Conservation (phyloP, 2,329 filamentous ascomycete genomes). For the Bipolaris oryzae region DNA sequence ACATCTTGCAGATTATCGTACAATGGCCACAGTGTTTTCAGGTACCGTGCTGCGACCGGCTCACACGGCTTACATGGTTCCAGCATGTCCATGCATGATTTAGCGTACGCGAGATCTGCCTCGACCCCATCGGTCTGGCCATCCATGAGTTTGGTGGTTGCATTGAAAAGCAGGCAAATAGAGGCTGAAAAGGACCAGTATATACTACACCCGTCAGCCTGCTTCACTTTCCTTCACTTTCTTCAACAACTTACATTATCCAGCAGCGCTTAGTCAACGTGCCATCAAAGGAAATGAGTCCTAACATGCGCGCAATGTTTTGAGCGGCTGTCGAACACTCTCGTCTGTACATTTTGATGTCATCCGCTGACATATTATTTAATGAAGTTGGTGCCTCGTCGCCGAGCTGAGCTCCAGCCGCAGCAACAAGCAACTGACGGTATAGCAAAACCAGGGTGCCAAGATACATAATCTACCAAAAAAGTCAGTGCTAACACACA, state of each 20-base stretch:
- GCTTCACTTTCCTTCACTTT: background rate
- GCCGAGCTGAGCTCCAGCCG: slow-evolving; percentile 39
- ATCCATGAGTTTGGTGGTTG: slow-evolving; percentile 44
- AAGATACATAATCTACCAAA: slow-evolving; percentile 46
- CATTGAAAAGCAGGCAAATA: slow-evolving; percentile 45
- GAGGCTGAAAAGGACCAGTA: slow-evolving; percentile 48
- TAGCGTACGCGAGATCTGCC: slow-evolving; percentile 41
- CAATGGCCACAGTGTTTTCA: slow-evolving; percentile 43
- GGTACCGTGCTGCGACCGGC: slow-evolving; percentile 41
- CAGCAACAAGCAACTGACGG: slow-evolving; percentile 43
- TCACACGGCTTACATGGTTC: slow-evolving; percentile 40
- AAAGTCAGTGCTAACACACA: background rate
- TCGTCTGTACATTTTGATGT: slow-evolving; percentile 36
- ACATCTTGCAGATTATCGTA: slow-evolving; percentile 43
- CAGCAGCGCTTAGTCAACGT: slow-evolving; percentile 47
- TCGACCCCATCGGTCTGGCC: slow-evolving; percentile 38
- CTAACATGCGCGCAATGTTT: slow-evolving; percentile 44
- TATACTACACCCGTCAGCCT: slow-evolving; percentile 24
- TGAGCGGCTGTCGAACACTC: slow-evolving; percentile 46
- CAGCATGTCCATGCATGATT: slow-evolving; percentile 46
- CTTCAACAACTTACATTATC: slow-evolving; percentile 31
- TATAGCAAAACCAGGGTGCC: slow-evolving; percentile 47
- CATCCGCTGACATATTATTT: slow-evolving; percentile 34
- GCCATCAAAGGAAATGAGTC: slow-evolving; percentile 43
- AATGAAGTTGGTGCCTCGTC: slow-evolving; percentile 31